Percentiles rank a stretch among this genome's conserved stretches.
Evolutionary conservation across 192 early-diverging fungal species (phyloP).

Genomic region (Spinellus fusiger): DNA sequence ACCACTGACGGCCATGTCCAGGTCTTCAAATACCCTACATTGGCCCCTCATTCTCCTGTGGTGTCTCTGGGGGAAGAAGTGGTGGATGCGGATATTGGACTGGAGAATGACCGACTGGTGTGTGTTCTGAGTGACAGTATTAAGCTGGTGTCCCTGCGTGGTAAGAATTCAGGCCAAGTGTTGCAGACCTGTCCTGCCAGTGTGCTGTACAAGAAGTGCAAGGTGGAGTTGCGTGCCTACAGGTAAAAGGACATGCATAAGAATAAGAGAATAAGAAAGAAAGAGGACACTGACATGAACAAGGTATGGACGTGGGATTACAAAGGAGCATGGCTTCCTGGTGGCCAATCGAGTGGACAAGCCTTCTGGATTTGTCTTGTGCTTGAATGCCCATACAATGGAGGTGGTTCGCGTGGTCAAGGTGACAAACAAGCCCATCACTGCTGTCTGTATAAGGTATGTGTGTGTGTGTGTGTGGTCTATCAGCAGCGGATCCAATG

Average conservation of each 20-base stretch:
- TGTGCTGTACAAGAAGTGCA: constrained; percentile 34
- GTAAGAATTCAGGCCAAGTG: constrained; percentile 34
- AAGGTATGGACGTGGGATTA: constrained; percentile 55
- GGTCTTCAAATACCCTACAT: constrained; percentile 58
- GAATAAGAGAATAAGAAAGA: not conserved
- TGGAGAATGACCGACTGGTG: constrained; percentile 41
- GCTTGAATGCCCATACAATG: constrained; percentile 55
- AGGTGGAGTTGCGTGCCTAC: constrained; percentile 41
- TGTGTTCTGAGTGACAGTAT: constrained; percentile 42
- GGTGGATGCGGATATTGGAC: constrained; percentile 61
- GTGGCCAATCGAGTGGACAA: constrained; percentile 55
- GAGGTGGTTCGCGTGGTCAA: constrained; percentile 40
- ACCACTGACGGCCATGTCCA: constrained; percentile 62
- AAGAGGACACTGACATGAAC: not conserved
- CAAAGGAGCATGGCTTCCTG: constrained; percentile 53
- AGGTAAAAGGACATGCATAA: constrained; percentile 18
- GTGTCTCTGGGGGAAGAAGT: constrained; percentile 53
- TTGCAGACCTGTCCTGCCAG: constrained; percentile 39
- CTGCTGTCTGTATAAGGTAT: constrained; percentile 61
- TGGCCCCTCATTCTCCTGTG: constrained; percentile 50
- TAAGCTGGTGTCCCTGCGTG: constrained; percentile 34
- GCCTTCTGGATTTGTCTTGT: constrained; percentile 51
- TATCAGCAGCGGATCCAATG: constrained; percentile 1
- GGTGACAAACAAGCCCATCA: constrained; percentile 55
- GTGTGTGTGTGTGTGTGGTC: not conserved